Evolutionary conservation across 208 protist genomes (phyloP).

Genomic region (Leishmania gerbilli): DNA sequence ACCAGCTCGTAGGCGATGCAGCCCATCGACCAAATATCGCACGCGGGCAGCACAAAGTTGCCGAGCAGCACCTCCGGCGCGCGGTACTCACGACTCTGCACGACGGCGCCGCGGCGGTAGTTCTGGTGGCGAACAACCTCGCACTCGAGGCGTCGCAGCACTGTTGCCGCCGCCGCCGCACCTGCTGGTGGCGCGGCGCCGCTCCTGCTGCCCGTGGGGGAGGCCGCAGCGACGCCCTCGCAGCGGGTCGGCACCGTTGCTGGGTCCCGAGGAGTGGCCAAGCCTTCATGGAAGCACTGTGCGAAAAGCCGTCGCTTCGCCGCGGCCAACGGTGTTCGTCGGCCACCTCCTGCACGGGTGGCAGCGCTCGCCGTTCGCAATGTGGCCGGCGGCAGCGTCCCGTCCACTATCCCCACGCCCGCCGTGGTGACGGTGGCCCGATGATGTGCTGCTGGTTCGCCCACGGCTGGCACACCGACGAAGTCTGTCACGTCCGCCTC

Average conservation of each 20-base stretch:
- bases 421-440: neutral
- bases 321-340: neutral
- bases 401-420: neutral
- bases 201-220: neutral
- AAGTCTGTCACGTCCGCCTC: neutral
- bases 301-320: neutral
- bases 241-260: neutral
- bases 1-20: constrained; percentile 87
- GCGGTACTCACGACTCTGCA: constrained; percentile 87
- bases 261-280: neutral
- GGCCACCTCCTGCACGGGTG: constrained; percentile 9
- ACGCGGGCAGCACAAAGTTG: constrained; percentile 48
- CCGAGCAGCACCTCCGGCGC: constrained; percentile 79
- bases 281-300: neutral
- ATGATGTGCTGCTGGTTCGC: no score
- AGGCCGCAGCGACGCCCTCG: neutral
- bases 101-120: constrained; percentile 40
- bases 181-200: neutral
- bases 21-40: constrained; percentile 80
- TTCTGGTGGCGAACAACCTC: constrained; percentile 42
- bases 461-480: constrained; percentile 1
- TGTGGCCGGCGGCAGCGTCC: constrained; percentile 2
- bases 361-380: constrained; percentile 30
- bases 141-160: constrained; percentile 34
- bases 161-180: neutral